phyloP scores from a whole-genome alignment of 371 early-diverging fungal genomes.

The Smittium culicis region DNA sequence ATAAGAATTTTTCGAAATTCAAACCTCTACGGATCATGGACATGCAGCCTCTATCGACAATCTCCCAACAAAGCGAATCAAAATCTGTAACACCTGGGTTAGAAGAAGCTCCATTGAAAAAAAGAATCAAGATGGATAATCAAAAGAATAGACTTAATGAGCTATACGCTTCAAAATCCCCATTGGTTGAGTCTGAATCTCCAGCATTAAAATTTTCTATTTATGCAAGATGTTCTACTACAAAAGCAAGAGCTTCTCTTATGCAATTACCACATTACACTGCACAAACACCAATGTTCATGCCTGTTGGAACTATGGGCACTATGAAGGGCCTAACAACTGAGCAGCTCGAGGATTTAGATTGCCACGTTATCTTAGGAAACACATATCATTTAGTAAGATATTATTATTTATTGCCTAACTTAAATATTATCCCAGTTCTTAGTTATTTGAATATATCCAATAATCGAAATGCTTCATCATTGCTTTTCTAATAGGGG shows the following conservation, averaged over 20 bases:
- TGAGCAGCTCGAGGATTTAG: constrained; percentile 60
- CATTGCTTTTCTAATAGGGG: too few species aligned
- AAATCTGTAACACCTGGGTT: too few species aligned
- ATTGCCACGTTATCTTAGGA: constrained; percentile 81
- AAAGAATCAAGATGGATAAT: constrained; percentile 9
- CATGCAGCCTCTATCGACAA: too few species aligned
- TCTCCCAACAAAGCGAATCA: too few species aligned
- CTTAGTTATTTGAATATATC: too few species aligned
- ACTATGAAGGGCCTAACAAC: constrained; percentile 79
- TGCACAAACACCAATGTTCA: constrained; percentile 83
- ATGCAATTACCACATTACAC: constrained; percentile 71
- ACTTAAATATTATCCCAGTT: too few species aligned
- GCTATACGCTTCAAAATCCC: constrained; percentile 16
- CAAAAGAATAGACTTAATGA: constrained; percentile 8
- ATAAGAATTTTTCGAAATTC: too few species aligned
- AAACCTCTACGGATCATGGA: too few species aligned
- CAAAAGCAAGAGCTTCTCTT: constrained; percentile 72
- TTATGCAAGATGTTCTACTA: constrained; percentile 69
- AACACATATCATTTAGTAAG: constrained; percentile 81
- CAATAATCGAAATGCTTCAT: too few species aligned
- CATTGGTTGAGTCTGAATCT: constrained; percentile 24
- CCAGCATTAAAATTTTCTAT: constrained; percentile 51
- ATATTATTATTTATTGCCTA: not conserved
- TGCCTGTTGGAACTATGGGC: constrained; percentile 98
- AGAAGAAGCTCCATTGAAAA: too few species aligned